Conservation (phyloP, 225 moss, liverwort and hornwort genomes). For the Sphagnum contortum region DNA sequence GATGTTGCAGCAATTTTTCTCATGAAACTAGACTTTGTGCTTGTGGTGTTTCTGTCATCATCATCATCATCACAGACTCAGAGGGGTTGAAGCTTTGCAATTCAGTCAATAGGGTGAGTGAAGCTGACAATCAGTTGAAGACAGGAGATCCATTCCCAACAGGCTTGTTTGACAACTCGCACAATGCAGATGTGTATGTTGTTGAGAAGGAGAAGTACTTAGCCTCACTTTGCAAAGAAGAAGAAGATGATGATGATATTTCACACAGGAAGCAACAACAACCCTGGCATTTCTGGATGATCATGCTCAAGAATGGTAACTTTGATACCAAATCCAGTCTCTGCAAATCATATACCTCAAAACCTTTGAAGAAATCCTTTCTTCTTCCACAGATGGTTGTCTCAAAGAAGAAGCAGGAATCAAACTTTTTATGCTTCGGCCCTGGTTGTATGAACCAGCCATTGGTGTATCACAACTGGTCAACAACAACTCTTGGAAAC, state of each 20-base stretch:
- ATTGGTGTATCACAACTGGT: constrained; percentile 44
- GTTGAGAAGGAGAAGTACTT: constrained; percentile 85
- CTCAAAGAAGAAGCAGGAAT: constrained; percentile 8
- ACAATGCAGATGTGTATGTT: constrained; percentile 55
- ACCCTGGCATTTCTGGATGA: constrained; percentile 92
- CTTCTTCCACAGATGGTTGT: not conserved
- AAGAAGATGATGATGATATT: not conserved
- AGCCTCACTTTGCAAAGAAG: constrained; percentile 34
- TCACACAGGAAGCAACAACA: too few species aligned
- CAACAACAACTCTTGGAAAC: constrained; percentile 1
- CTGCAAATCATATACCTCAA: constrained; percentile 42
- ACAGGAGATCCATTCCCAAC: constrained; percentile 60
- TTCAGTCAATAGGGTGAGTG: constrained; percentile 27
- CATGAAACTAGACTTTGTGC: too few species aligned
- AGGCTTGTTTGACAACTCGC: constrained; percentile 24
- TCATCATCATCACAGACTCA: too few species aligned
- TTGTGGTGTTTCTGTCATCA: too few species aligned
- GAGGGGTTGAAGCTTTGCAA: constrained; percentile 7
- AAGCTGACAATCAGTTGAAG: constrained; percentile 44
- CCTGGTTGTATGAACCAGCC: constrained; percentile 93
- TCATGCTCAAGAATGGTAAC: constrained; percentile 95
- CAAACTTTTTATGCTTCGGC: constrained; percentile 67
- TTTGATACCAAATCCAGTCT: constrained; percentile 50
- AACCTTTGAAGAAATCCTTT: not conserved
- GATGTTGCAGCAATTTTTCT: too few species aligned